Conservation (phyloP, 2,329 filamentous ascomycete species). For the Ophiostoma piceae region DNA sequence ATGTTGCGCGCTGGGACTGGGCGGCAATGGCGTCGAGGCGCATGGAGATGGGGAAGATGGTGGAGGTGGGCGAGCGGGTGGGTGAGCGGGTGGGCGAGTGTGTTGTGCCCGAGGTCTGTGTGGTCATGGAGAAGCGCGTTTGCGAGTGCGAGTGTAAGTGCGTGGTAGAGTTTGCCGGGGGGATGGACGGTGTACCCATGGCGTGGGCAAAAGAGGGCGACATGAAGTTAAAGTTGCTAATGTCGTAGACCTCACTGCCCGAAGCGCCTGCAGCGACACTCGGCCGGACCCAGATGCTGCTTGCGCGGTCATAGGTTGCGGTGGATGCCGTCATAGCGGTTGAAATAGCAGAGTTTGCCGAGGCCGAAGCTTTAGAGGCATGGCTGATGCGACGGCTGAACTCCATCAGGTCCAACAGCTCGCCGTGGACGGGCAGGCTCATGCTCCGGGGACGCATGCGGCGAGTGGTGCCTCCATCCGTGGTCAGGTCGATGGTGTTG, state of each 20-base stretch:
- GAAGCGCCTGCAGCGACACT: conserved; percentile 19
- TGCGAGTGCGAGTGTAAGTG: background rate
- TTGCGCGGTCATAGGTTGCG: conserved; percentile 36
- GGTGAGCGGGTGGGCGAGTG: conserved; percentile 11
- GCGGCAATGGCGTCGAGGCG: conserved; percentile 23
- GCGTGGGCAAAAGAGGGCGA: background rate
- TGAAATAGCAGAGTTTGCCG: background rate
- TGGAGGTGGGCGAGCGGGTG: conserved; percentile 19
- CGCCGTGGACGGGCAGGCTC: conserved; percentile 44
- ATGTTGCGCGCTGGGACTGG: conserved; percentile 11
- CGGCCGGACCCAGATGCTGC: conserved; percentile 20
- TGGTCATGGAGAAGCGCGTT: conserved; percentile 5
- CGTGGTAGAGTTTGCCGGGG: background rate
- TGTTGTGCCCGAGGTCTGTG: background rate
- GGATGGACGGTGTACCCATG: background rate
- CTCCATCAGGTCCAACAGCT: conserved; percentile 16
- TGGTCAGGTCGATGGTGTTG: conserved; percentile 45
- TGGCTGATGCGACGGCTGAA: conserved; percentile 18
- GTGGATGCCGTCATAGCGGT: conserved; percentile 30
- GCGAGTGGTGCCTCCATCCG: conserved; percentile 23
- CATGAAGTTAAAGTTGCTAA: conserved; percentile 19
- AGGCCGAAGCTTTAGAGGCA: conserved; percentile 29
- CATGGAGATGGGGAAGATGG: conserved; percentile 24
- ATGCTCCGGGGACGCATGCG: conserved; percentile 42
- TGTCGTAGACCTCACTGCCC: conserved; percentile 20